Base-by-base conservation (phyloP, 331 rosid species). In the Quercus phellos region DNA sequence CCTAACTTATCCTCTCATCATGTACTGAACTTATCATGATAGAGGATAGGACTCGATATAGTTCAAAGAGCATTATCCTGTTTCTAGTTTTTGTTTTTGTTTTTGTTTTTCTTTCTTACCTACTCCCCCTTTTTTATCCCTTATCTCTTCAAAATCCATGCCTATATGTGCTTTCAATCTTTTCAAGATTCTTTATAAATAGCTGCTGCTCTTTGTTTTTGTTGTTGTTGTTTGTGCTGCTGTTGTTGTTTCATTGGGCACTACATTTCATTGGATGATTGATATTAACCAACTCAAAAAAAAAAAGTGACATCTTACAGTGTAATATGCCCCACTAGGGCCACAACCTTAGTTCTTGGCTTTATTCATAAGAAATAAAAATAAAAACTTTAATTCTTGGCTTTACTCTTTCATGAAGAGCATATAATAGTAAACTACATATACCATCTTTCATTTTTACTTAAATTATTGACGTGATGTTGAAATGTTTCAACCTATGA, bases 241-340 rank as follows among this genome's bases (percentile, higher is more conserved):
- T 86, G 84, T 74, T 72, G n/a, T 59, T 29, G 51, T 78, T 73
- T 77, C 27, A 89, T 86, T 83, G 88, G 88, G 4, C 42, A 46
- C 56, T 55, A 55, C 53, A 4, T 67, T 64, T 50, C 50, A 51
- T 74, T 75, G 56, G 78, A 77, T 74, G 50, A 60, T 72, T 60
- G 55, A 30, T 51, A 51, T 42, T 55, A 53, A 71, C 72, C 46
- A 60, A 73, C 55, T 68, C 32, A 21, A 50, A 54, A 38, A 30
- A 10, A 73, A 72, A 68, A n/a, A 82, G 51, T 24, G 72, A 79
- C 83, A 85, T 59, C 42, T 34, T 80, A 74, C 80, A 30, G 4
- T 18, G 10, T 2, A 46, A 78, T 56, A 72, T 84, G 70, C 81
- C 73, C 68, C 46, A 61, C 77, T 14, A 24, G 5, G 19, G 35